A percentile compares a stretch with the other conserved stretches of the same genome.
These are phyloP conservation scores for Kalaharituber pfeilii DNA, from an alignment of 2,329 filamentous ascomycete species.

Conservation along the genomic window DNA sequence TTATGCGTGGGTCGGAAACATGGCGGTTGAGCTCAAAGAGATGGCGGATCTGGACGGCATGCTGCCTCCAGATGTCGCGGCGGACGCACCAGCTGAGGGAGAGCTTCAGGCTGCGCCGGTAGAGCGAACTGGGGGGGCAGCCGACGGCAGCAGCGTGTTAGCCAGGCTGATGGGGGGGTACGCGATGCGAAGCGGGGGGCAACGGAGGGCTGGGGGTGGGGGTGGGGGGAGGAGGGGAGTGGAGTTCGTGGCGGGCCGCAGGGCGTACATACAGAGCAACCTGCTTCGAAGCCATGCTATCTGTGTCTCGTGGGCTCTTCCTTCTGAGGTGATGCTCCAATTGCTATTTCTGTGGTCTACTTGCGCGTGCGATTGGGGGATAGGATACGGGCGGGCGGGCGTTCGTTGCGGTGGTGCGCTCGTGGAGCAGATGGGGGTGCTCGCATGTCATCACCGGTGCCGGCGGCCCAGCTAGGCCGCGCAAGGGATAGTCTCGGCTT, in stretches of 20 bases:
- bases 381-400: no score
- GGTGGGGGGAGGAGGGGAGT: not conserved
- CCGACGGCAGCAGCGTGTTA: no score
- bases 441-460: no score
- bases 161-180: not conserved
- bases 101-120: slow-evolving; percentile 82
- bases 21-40: slow-evolving; percentile 88
- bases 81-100: slow-evolving; percentile 91
- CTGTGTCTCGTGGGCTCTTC: not conserved
- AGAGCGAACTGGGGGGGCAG: slow-evolving; percentile 36
- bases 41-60: slow-evolving; percentile 86
- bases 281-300: slow-evolving; percentile 9
- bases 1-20: slow-evolving; percentile 66
- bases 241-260: no score
- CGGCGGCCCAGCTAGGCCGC: not conserved
- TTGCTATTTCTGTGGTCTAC: no score
- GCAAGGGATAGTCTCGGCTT: not conserved
- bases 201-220: no score
- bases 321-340: no score
- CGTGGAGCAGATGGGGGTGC: no score
- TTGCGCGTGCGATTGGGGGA: no score
- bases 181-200: not conserved
- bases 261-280: slow-evolving; percentile 11
- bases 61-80: slow-evolving; percentile 81
- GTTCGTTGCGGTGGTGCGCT: no score